Evolutionary conservation across 176 grass and related monocot species (phyloP).

Genomic region (Juncus effusus): DNA sequence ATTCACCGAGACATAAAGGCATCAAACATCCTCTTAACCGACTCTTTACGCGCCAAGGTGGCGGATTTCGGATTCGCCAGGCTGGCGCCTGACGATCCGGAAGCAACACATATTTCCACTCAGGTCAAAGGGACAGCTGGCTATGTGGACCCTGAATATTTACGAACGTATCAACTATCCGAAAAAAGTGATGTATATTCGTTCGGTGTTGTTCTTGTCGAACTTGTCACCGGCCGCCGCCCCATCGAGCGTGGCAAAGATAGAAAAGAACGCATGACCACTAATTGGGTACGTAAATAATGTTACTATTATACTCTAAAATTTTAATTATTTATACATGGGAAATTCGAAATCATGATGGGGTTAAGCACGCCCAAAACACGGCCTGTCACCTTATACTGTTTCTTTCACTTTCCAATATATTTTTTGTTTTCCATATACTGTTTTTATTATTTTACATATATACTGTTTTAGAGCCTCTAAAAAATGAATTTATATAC

Average conservation of each 20-base stretch:
- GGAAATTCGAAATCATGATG: no score
- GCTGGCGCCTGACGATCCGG: conserved; percentile 49
- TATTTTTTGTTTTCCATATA: no score
- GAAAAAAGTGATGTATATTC: conserved; percentile 95
- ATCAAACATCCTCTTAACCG: conserved; percentile 81
- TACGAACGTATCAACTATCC: conserved; percentile 78
- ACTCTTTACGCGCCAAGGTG: conserved; percentile 71
- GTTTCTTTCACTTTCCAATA: no score
- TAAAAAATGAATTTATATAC: no score
- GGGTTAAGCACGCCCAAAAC: no score
- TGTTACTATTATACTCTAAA: background rate
- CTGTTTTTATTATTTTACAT: no score
- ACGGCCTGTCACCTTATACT: no score
- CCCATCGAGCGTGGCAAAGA: conserved; percentile 62
- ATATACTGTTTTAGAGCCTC: no score
- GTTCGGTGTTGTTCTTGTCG: conserved; percentile 91
- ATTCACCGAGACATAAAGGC: conserved; percentile 94
- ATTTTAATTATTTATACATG: no score
- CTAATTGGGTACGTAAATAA: conserved; percentile 56
- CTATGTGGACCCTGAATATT: conserved; percentile 88
- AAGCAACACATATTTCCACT: conserved; percentile 74
- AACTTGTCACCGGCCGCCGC: conserved; percentile 73
- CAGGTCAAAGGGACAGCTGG: conserved; percentile 85
- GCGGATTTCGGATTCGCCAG: conserved; percentile 78
- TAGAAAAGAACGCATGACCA: conserved; percentile 65